These are phyloP conservation scores for Aspergillus nanangensis DNA, from an alignment of 495 filamentous ascomycete genomes.

Conservation along the genomic window DNA sequence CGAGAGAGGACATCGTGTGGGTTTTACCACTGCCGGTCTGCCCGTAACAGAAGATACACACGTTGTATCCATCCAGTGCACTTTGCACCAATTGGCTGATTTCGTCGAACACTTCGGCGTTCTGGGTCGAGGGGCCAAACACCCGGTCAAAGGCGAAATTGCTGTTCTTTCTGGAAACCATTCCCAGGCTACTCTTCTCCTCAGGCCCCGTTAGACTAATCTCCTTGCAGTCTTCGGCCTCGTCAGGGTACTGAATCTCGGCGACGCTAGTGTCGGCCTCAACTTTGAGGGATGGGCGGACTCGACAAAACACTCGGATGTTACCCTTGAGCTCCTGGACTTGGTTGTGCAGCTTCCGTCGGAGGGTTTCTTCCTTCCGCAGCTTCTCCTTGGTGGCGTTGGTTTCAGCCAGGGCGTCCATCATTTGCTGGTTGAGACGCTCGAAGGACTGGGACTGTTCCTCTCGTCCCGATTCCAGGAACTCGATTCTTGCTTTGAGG, in stretches of 20 bases:
- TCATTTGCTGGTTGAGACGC: constrained; percentile 68
- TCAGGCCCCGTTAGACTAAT: constrained; percentile 78
- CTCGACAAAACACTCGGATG: constrained; percentile 95
- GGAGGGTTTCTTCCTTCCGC: constrained; percentile 83
- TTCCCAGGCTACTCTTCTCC: constrained; percentile 78
- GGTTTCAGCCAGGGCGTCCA: constrained; percentile 66
- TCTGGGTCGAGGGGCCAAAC: constrained; percentile 72
- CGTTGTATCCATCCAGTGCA: constrained; percentile 96
- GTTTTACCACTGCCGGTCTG: constrained; percentile 98
- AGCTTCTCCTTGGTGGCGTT: constrained; percentile 74
- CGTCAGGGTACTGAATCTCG: constrained; percentile 74
- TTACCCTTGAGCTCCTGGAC: constrained; percentile 99
- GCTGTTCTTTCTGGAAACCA: constrained; percentile 66
- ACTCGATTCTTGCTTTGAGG: constrained; percentile 74
- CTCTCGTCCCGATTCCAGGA: constrained; percentile 82
- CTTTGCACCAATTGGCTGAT: constrained; percentile 97
- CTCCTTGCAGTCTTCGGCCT: constrained; percentile 72
- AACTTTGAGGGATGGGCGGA: constrained; percentile 68
- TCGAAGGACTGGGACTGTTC: constrained; percentile 78
- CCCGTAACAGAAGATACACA: constrained; percentile 98
- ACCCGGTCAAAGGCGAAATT: constrained; percentile 93
- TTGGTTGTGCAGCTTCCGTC: constrained; percentile 92
- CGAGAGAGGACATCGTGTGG: constrained; percentile 85
- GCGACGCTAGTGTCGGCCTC: constrained; percentile 56
- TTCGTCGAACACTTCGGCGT: constrained; percentile 89